phyloP scores from a whole-genome alignment of 345 rosid species.

The Brassica rapa region DNA sequence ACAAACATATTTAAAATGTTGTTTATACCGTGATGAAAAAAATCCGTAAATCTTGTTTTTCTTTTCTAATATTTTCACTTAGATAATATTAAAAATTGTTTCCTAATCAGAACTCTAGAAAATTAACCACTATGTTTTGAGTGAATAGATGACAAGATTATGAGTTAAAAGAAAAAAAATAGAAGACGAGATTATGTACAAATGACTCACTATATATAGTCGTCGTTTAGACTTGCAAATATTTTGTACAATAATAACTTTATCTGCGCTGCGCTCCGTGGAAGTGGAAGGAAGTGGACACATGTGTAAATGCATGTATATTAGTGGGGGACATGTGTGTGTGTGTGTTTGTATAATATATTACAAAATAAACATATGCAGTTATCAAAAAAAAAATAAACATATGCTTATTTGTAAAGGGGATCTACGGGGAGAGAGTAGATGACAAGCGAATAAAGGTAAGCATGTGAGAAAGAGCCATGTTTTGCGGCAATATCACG shows the following conservation, averaged over 20 bases:
- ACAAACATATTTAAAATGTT: no score
- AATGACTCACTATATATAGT: neutral
- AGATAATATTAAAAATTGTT: no score
- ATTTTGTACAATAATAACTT: neutral
- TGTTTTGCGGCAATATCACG: conserved; percentile 40
- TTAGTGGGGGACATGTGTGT: conserved; percentile 33
- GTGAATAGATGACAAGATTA: neutral
- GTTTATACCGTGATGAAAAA: no score
- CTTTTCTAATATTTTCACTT: neutral
- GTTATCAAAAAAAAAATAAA: neutral
- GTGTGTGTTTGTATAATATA: conserved; percentile 20
- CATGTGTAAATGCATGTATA: conserved; percentile 35
- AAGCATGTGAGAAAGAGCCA: conserved; percentile 38
- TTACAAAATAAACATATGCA: conserved; percentile 4
- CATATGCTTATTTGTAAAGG: conserved; percentile 9
- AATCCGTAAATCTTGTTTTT: no score
- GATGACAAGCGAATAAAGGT: conserved; percentile 37
- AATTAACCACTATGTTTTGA: neutral
- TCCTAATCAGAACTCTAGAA: neutral
- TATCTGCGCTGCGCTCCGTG: neutral
- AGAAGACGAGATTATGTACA: neutral
- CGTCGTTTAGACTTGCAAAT: neutral
- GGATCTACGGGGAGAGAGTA: conserved; percentile 28
- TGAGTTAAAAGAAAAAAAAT: no score
- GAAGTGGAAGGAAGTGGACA: conserved; percentile 33